phyloP scores from a whole-genome alignment of 2,329 filamentous ascomycete genomes.

The Pseudocercospora cruenta region DNA sequence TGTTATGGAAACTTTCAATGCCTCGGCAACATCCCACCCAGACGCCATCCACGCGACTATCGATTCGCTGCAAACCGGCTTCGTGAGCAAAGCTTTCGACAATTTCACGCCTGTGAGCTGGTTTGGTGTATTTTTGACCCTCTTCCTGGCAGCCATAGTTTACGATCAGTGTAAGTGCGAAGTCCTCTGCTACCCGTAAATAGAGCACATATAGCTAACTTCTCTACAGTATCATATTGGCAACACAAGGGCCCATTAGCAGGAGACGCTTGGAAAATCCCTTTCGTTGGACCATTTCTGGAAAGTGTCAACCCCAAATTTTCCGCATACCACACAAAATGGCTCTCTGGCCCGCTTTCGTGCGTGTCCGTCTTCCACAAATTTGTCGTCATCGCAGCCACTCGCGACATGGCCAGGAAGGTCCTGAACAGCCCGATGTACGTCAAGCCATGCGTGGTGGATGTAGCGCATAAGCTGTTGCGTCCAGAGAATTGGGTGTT shows the following conservation, averaged over 20 bases:
- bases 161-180: constrained; percentile 84
- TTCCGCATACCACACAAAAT: constrained; percentile 87
- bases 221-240: constrained; percentile 49
- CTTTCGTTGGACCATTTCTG: constrained; percentile 84
- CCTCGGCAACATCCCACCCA: constrained; percentile 33
- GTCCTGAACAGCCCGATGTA: constrained; percentile 91
- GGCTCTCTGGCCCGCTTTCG: constrained; percentile 86
- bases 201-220: constrained; percentile 13
- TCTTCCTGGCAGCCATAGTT: constrained; percentile 71
- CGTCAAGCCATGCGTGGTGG: constrained; percentile 96
- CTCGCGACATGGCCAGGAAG: constrained; percentile 92
- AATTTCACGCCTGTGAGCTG: constrained; percentile 55
- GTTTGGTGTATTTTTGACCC: constrained; percentile 69
- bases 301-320: constrained; percentile 92
- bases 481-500: constrained; percentile 96
- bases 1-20: constrained; percentile 39
- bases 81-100: constrained; percentile 60
- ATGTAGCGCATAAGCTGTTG: constrained; percentile 89
- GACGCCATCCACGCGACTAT: constrained; percentile 62
- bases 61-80: constrained; percentile 58
- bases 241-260: constrained; percentile 51
- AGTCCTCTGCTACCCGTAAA: neutral
- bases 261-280: constrained; percentile 52
- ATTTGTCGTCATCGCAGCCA: constrained; percentile 97
- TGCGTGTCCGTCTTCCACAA: constrained; percentile 99